A percentile compares a stretch with the other conserved stretches of the same genome.
phyloP scores from a whole-genome alignment of 164 flowering plant genomes.

The Umbilicus rupestris region DNA sequence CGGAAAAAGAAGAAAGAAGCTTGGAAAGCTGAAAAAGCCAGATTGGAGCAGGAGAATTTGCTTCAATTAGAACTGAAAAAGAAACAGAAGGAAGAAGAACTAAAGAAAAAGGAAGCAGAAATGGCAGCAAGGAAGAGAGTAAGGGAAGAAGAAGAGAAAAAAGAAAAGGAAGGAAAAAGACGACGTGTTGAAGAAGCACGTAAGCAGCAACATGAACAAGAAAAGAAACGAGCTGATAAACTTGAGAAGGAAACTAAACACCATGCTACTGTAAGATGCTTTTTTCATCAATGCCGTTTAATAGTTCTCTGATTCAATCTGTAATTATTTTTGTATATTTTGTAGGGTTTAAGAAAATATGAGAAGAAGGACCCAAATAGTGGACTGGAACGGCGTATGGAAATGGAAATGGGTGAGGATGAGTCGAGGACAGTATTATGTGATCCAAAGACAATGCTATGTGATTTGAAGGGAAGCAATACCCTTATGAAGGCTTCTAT shows the following conservation, averaged over 20 bases:
- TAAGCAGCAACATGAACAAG: conserved; percentile 35
- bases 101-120: conserved; percentile 62
- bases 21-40: conserved; percentile 59
- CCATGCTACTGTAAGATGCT: conserved; percentile 26
- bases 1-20: conserved; percentile 88
- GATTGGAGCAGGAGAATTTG: conserved; percentile 50
- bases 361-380: conserved; percentile 25
- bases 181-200: conserved; percentile 45
- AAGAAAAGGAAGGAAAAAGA: conserved; percentile 60
- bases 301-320: conserved; percentile 1
- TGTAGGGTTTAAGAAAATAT: conserved; percentile 28
- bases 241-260: conserved; percentile 28
- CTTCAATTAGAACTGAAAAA: conserved; percentile 42
- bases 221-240: conserved; percentile 36
- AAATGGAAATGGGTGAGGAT: conserved; percentile 17
- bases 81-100: conserved; percentile 58
- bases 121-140: conserved; percentile 56
- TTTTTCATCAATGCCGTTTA: conserved; percentile 6
- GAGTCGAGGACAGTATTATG: background rate
- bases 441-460: background rate
- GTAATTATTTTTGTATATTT: conserved; percentile 10
- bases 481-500: background rate
- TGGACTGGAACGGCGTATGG: conserved; percentile 20
- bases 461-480: background rate
- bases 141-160: conserved; percentile 71